Percentiles rank a stretch among this genome's conserved stretches.
Conservation (phyloP, 148 eudicot genomes). For the Rhododendron vialii region DNA sequence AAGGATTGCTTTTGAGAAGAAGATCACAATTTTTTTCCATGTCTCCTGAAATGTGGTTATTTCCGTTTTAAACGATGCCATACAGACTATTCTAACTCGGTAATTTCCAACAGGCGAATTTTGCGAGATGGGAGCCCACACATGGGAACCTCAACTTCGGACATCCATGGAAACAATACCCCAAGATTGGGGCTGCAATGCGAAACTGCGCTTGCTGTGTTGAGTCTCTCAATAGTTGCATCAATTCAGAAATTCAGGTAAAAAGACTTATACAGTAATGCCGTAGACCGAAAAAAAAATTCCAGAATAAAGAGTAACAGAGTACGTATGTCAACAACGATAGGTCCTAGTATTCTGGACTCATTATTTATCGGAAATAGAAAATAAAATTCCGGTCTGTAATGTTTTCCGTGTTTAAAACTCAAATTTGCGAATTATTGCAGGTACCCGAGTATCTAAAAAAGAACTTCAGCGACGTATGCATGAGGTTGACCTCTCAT, state of each 20-base stretch:
- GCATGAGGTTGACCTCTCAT: constrained; percentile 42
- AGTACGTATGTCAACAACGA: no score
- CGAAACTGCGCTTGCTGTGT: constrained; percentile 73
- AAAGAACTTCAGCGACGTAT: constrained; percentile 41
- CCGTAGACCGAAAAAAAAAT: neutral
- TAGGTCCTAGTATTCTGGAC: neutral
- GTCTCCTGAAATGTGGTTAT: no score
- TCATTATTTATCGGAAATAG: neutral
- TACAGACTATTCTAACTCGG: neutral
- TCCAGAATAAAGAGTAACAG: neutral
- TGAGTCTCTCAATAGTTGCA: constrained; percentile 57
- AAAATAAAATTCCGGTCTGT: neutral
- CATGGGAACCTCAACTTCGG: constrained; percentile 66
- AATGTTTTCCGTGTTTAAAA: neutral
- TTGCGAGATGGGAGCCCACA: constrained; percentile 90
- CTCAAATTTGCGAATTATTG: neutral
- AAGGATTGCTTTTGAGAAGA: no score
- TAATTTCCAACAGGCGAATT: constrained; percentile 47
- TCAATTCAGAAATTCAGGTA: constrained; percentile 60
- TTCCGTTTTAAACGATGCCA: neutral
- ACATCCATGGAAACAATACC: constrained; percentile 88
- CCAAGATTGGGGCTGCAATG: constrained; percentile 56
- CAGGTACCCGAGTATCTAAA: constrained; percentile 63
- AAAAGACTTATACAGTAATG: neutral
- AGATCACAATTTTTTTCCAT: neutral